phyloP scores from a whole-genome alignment of 805 yeast species.

The Middelhovenomyces tepae region DNA sequence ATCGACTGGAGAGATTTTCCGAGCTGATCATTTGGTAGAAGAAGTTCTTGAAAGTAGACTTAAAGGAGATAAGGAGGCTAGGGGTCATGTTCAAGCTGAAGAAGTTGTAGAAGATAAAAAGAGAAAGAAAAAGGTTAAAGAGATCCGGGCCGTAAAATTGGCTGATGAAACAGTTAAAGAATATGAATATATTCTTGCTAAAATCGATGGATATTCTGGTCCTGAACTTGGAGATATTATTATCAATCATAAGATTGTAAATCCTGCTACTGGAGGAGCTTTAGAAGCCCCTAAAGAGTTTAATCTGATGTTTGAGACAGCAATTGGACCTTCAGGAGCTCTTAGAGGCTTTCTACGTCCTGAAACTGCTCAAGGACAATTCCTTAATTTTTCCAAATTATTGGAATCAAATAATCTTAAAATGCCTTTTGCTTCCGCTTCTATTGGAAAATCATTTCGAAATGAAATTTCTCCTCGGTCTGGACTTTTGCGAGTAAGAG shows the following conservation, averaged over 20 bases:
- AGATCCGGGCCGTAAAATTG: constrained; percentile 77
- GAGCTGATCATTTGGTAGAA: constrained; percentile 97
- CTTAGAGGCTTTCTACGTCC: constrained; percentile 94
- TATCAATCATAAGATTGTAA: constrained; percentile 70
- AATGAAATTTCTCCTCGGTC: constrained; percentile 98
- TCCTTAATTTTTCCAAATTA: constrained; percentile 86
- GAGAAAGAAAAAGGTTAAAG: constrained; percentile 94
- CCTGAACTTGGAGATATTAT: constrained; percentile 85
- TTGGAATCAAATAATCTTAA: constrained; percentile 89
- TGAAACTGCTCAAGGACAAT: constrained; percentile 99
- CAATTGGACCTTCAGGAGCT: constrained; percentile 97
- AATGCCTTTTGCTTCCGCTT: constrained; percentile 99
- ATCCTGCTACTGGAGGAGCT: constrained; percentile 82
- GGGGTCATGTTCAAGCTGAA: constrained; percentile 59
- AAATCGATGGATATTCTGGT: constrained; percentile 92
- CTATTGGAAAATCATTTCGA: constrained; percentile 97
- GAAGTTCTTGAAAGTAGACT: constrained; percentile 94
- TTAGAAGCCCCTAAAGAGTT: constrained; percentile 89
- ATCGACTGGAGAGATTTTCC: constrained; percentile 94
- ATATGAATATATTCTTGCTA: constrained; percentile 77
- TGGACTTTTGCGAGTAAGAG: constrained; percentile 95
- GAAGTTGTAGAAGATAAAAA: constrained; percentile 68
- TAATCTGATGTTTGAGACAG: constrained; percentile 98
- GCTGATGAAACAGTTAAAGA: constrained; percentile 73
- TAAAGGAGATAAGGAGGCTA: constrained; percentile 95